Percentiles rank a stretch among this genome's conserved stretches.
Conservation (phyloP, 1,284 basidiomycete species). For the Paramarasmius palmivorus region DNA sequence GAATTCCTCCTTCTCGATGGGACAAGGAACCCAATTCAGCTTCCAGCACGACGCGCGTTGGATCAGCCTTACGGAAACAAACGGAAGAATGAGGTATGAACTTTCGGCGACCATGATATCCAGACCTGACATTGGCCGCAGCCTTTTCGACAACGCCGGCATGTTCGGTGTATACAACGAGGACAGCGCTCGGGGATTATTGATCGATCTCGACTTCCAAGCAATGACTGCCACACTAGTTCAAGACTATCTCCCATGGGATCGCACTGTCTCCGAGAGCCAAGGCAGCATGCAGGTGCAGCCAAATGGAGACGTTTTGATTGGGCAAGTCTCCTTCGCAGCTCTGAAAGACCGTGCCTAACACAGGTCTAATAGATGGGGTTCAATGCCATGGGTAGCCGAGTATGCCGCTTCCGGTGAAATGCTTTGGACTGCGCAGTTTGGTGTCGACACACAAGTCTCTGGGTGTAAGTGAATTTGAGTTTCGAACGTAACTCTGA, state of each 20-base stretch:
- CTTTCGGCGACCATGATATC: background rate
- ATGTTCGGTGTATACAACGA: slow-evolving; percentile 5
- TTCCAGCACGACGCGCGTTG: slow-evolving; percentile 22
- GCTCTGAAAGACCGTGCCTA: background rate
- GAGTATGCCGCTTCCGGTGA: slow-evolving; percentile 11
- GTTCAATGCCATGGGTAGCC: slow-evolving; percentile 10
- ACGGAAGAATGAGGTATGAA: slow-evolving; percentile 15
- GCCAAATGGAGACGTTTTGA: slow-evolving; percentile 12
- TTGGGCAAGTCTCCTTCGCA: slow-evolving; percentile 4
- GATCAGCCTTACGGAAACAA: slow-evolving; percentile 8
- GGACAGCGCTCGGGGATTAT: slow-evolving; percentile 7
- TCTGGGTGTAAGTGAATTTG: slow-evolving; percentile 4
- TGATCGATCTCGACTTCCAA: slow-evolving; percentile 8
- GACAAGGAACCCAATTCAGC: slow-evolving; percentile 13
- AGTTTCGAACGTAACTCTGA: background rate
- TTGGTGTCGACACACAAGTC: slow-evolving; percentile 4
- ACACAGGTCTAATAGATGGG: slow-evolving; percentile 6
- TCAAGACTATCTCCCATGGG: slow-evolving; percentile 8
- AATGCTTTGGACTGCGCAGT: slow-evolving; percentile 11
- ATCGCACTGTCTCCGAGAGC: slow-evolving; percentile 7
- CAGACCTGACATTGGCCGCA: background rate
- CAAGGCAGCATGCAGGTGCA: slow-evolving; percentile 13
- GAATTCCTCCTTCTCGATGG: slow-evolving; percentile 15
- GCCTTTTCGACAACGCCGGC: slow-evolving; percentile 15
- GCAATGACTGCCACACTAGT: slow-evolving; percentile 9